Percentiles rank a stretch among this genome's conserved stretches.
phyloP scores from a whole-genome alignment of 75 land plant species.

The Pinus albicaulis region DNA sequence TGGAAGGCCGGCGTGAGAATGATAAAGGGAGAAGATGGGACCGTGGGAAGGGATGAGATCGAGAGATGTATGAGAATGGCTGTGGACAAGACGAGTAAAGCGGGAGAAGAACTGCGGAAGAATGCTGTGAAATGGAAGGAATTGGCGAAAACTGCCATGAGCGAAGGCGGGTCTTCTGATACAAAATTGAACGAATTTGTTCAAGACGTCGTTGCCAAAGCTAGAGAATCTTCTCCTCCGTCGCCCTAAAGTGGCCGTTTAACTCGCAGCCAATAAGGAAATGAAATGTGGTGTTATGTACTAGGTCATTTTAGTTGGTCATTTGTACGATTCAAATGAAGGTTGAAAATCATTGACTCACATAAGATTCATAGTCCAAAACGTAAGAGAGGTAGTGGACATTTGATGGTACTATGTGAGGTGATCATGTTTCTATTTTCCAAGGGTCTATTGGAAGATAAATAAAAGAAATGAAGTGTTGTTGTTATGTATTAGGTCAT shows the following conservation, averaged over 20 bases:
- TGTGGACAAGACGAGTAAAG: constrained; percentile 28
- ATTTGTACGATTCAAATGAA: too few species aligned
- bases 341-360: too few species aligned
- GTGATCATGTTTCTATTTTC: too few species aligned
- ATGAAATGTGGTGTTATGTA: too few species aligned
- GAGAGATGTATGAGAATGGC: constrained; percentile 24
- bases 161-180: constrained; percentile 18
- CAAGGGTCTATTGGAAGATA: too few species aligned
- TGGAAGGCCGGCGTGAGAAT: constrained; percentile 27
- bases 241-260: not conserved
- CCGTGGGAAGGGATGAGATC: constrained; percentile 21
- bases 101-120: constrained; percentile 8
- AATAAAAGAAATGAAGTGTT: too few species aligned
- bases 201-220: not conserved
- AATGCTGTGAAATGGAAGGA: constrained; percentile 14
- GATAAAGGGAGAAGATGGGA: constrained; percentile 1
- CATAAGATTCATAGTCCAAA: too few species aligned
- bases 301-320: too few species aligned
- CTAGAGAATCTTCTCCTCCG: not conserved
- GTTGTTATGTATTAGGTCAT: too few species aligned
- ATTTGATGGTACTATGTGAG: too few species aligned
- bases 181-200: constrained; percentile 4
- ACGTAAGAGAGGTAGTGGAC: too few species aligned
- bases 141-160: not conserved
- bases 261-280: too few species aligned